phyloP scores from a whole-genome alignment of 805 yeast genomes.

The Starmerella bombicola region DNA sequence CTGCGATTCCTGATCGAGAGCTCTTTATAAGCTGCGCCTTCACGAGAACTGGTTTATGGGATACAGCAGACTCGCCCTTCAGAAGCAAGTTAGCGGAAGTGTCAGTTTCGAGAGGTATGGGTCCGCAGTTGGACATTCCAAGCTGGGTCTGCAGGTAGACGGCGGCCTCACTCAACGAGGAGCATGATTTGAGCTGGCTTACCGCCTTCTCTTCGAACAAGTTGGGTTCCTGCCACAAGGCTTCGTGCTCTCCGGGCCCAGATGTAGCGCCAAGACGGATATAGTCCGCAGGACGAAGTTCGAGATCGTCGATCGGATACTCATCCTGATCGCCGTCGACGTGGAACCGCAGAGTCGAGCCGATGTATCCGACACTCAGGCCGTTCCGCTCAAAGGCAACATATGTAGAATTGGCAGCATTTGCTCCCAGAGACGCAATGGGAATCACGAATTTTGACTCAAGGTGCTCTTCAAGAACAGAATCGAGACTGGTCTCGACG shows the following conservation, averaged over 20 bases:
- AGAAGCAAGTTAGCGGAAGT: slow-evolving; percentile 62
- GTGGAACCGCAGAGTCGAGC: slow-evolving; percentile 57
- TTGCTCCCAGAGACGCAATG: slow-evolving; percentile 58
- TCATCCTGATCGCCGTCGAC: slow-evolving; percentile 88
- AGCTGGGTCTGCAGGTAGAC: slow-evolving; percentile 41
- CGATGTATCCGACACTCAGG: slow-evolving; percentile 37
- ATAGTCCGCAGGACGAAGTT: slow-evolving; percentile 68
- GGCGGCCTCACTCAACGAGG: slow-evolving; percentile 43
- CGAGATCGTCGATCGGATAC: slow-evolving; percentile 75
- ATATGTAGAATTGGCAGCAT: slow-evolving; percentile 59
- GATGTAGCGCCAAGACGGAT: slow-evolving; percentile 55
- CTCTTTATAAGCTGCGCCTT: slow-evolving; percentile 34
- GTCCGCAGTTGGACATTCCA: slow-evolving; percentile 57
- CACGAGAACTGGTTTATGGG: slow-evolving; percentile 35
- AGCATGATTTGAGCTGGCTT: slow-evolving; percentile 44
- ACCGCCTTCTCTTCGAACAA: slow-evolving; percentile 48
- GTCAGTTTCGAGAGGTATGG: slow-evolving; percentile 46
- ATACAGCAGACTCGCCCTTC: slow-evolving; percentile 36
- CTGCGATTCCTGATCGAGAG: slow-evolving; percentile 35
- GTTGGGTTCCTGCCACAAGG: slow-evolving; percentile 1
- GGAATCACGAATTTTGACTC: slow-evolving; percentile 59
- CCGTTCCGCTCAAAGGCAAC: slow-evolving; percentile 54
- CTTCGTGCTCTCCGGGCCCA: slow-evolving; percentile 35
- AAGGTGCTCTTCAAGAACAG: slow-evolving; percentile 38
- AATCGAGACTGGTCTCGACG: slow-evolving; percentile 32